Conservation (phyloP, 2,329 filamentous ascomycete genomes). For the Trichoderma harzianum region DNA sequence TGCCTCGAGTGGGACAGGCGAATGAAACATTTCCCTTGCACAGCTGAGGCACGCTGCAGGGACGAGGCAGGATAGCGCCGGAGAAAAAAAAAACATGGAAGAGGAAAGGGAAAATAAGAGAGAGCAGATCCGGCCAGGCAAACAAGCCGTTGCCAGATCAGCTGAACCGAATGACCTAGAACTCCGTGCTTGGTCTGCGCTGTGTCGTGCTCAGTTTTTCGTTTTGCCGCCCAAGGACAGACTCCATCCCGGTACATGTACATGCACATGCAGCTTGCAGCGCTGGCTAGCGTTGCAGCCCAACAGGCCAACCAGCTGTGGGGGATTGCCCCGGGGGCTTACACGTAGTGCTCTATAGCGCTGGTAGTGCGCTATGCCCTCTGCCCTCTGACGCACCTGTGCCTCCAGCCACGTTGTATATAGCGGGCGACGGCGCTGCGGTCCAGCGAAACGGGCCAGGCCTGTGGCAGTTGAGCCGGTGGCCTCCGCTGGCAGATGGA, state of each 20-base stretch:
- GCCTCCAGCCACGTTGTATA: neutral
- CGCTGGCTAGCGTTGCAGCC: conserved; percentile 17
- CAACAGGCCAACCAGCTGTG: conserved; percentile 16
- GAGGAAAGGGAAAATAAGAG: neutral
- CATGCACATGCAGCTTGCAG: neutral
- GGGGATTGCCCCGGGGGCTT: neutral
- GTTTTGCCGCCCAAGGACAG: neutral
- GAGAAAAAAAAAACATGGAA: neutral
- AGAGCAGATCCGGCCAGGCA: neutral
- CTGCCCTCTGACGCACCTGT: neutral
- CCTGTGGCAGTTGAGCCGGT: neutral
- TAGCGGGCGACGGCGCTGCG: conserved; percentile 9
- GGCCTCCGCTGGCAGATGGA: neutral
- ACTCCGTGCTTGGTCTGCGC: neutral
- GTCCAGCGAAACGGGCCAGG: neutral
- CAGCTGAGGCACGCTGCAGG: conserved; percentile 14
- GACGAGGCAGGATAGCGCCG: conserved; percentile 1
- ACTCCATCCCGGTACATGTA: neutral
- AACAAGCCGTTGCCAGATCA: neutral
- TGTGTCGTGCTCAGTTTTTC: neutral
- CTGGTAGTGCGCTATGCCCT: neutral
- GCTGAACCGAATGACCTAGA: neutral
- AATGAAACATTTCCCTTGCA: conserved; percentile 15
- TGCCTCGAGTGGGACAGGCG: neutral
- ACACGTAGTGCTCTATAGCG: neutral